These are phyloP conservation scores for Monascus purpureus DNA, from an alignment of 495 filamentous ascomycete species.

Conservation along the genomic window DNA sequence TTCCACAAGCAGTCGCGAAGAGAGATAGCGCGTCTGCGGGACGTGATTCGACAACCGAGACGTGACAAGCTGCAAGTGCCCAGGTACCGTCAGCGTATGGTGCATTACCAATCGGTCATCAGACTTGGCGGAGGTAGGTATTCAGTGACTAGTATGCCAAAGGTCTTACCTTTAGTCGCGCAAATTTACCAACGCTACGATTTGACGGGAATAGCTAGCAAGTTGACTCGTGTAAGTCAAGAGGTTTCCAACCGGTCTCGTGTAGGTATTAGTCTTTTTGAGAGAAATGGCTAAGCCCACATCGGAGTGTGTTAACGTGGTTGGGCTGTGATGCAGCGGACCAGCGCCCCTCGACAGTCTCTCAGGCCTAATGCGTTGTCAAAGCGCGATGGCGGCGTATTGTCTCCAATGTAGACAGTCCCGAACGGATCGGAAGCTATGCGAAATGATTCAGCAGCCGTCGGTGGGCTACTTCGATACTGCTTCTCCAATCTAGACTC, in stretches of 20 bases:
- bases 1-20: conserved; percentile 14
- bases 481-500: conserved; percentile 5
- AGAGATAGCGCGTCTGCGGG: conserved; percentile 9
- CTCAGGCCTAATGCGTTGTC: conserved; percentile 35
- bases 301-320: conserved; percentile 33
- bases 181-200: not conserved
- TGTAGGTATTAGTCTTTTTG: conserved; percentile 26
- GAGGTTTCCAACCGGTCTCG: conserved; percentile 14
- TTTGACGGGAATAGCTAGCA: not conserved
- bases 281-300: conserved; percentile 21
- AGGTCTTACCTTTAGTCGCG: conserved; percentile 22
- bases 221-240: conserved; percentile 5
- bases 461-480: conserved; percentile 15
- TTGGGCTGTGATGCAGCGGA: conserved; percentile 38
- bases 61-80: conserved; percentile 25
- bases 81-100: conserved; percentile 28
- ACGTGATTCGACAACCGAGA: conserved; percentile 31
- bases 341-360: conserved; percentile 22
- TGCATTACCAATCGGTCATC: conserved; percentile 32
- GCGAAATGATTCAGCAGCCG: conserved; percentile 17
- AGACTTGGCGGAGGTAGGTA: conserved; percentile 19
- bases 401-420: conserved; percentile 15
- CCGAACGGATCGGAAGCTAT: conserved; percentile 13
- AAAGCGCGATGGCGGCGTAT: conserved; percentile 12
- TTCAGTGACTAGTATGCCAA: conserved; percentile 11